Evolutionary conservation across 345 rosid species (phyloP), one percentile per base, ranked within the genome.

Genomic region (Acer negundo): DNA sequence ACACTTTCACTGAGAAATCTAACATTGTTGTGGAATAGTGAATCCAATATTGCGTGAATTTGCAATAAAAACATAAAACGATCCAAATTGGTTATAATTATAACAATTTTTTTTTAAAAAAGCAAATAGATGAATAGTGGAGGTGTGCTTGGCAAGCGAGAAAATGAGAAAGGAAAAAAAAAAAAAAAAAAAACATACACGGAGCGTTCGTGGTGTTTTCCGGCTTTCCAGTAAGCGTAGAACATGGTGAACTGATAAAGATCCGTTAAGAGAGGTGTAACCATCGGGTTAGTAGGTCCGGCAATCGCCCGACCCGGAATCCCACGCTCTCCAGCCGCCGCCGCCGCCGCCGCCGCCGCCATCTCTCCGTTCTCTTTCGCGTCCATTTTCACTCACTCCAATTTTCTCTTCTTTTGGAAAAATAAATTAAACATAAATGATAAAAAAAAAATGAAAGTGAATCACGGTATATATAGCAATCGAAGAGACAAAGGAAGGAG

Each of bases 191-290:
- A 35, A 35, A 35, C 88, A 83, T 80, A 95, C 99, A 94, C 98
- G 49, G 98, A 87, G 55, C 92, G 90, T 23, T 94, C 98, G 72
- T 81, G 58, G 74, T 94, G 95, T 84, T 96, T 96, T 70, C 89
- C 87, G 74, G 97, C 99, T 85, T 92, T 96, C 99, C 99, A 94
- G 80, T 92, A 94, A 83, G 99, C 97, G 67, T 92, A 96, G 56
- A 98, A 93, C 98, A 96, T 94, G 75, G 98, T 90, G 86, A 94
- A 96, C 92, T 96, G 98, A 80, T 94, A 96, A 62, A 91, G 98
- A 89, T 96, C 99, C 63, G 94, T 96, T 70, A 94, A 83, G 10
- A 96, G 89, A n/a, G 99, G 98, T 9, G 99, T 94, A 0, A 90
- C 97, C 94, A 96, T 94, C 20, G 98, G 97, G 82, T 96, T 96